Conservation (phyloP, 345 rosid genomes). For the Citrus inodora region DNA sequence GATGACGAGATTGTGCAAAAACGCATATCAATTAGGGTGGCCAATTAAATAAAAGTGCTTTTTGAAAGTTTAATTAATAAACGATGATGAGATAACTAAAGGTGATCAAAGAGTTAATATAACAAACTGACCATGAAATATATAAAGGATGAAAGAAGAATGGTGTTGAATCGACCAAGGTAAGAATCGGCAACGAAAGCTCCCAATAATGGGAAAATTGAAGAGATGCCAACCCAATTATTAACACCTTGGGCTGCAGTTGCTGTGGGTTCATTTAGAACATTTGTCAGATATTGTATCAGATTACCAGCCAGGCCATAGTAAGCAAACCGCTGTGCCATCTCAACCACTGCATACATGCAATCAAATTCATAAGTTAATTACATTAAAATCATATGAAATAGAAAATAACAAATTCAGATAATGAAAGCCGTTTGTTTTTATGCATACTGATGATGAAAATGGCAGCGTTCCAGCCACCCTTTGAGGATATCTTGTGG, state of each 20-base stretch:
- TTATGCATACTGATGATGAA: conserved; percentile 69
- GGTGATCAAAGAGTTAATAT: background rate
- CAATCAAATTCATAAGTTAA: background rate
- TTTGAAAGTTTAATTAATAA: too few relatives aligned
- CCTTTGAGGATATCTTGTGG: conserved; percentile 19
- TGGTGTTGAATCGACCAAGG: conserved; percentile 87
- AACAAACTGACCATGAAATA: conserved; percentile 43
- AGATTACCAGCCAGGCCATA: conserved; percentile 79
- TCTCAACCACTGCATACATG: conserved; percentile 61
- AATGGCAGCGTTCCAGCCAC: conserved; percentile 91
- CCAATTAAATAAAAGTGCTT: too few relatives aligned
- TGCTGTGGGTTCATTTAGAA: conserved; percentile 50
- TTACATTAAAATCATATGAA: background rate
- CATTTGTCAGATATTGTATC: conserved; percentile 63
- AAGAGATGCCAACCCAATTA: conserved; percentile 76
- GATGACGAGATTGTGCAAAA: too few relatives aligned
- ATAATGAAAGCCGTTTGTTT: background rate
- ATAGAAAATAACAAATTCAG: background rate
- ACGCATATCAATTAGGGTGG: too few relatives aligned
- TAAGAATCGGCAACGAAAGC: conserved; percentile 76
- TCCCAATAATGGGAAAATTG: conserved; percentile 72
- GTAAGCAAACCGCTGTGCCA: conserved; percentile 76
- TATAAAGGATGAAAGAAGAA: conserved; percentile 54
- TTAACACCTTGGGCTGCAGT: conserved; percentile 68
- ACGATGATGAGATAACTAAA: too few relatives aligned